A percentile compares a stretch with the other conserved stretches of the same genome.
Conservation (phyloP, 495 filamentous ascomycete species). For the Penicillium ucsense region DNA sequence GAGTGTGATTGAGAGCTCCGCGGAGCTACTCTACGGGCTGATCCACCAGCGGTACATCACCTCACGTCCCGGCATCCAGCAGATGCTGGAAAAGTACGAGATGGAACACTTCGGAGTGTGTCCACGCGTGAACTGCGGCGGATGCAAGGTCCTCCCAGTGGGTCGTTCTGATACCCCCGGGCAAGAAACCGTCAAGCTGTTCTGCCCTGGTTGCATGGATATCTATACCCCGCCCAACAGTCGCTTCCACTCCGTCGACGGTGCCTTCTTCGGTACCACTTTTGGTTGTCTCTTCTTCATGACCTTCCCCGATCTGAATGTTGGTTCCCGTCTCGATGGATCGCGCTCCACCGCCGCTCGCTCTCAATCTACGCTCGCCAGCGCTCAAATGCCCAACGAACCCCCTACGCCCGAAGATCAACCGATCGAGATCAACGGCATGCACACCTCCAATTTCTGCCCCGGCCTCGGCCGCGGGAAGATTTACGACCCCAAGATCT, state of each 20-base stretch:
- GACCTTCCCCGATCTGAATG: conserved; percentile 91
- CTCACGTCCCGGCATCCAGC: conserved; percentile 91
- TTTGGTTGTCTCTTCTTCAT: conserved; percentile 94
- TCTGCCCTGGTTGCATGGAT: conserved; percentile 93
- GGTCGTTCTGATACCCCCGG: conserved; percentile 89
- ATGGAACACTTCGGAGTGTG: conserved; percentile 90
- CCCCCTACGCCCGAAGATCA: conserved; percentile 33
- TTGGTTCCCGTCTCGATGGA: conserved; percentile 36
- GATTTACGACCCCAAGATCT: conserved; percentile 92
- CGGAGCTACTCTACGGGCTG: conserved; percentile 92
- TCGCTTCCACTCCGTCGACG: conserved; percentile 94
- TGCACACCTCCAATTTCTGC: conserved; percentile 70
- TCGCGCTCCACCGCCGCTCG: conserved; percentile 23
- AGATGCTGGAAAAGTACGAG: conserved; percentile 99
- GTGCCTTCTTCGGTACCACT: conserved; percentile 95
- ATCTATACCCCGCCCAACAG: conserved; percentile 97
- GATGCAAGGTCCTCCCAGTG: conserved; percentile 81
- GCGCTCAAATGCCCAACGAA: conserved; percentile 11
- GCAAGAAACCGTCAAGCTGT: conserved; percentile 95
- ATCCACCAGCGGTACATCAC: conserved; percentile 99
- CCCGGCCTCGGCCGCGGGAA: conserved; percentile 74
- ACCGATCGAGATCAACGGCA: conserved; percentile 67
- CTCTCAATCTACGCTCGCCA: conserved; percentile 21
- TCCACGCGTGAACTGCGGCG: conserved; percentile 80
- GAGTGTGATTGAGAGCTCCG: conserved; percentile 90